Evolutionary conservation across 345 rosid genomes (phyloP).

Genomic region (Lepidium aucheri): DNA sequence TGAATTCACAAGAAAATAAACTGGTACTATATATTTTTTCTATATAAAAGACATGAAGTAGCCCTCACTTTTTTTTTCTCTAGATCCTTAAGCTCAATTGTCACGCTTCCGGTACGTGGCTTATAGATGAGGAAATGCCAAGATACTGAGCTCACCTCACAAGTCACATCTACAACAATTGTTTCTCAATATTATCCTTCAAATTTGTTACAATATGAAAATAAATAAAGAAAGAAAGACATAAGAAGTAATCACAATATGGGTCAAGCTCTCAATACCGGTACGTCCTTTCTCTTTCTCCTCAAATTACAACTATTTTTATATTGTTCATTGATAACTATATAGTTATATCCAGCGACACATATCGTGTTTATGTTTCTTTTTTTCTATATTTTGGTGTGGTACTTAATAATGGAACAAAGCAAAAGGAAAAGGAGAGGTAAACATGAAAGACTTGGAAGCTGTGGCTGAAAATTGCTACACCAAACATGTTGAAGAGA

Average conservation of each 20-base stretch:
- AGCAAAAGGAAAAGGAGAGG: constrained; percentile 36
- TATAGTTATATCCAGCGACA: neutral
- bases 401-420: neutral
- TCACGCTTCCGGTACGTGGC: constrained; percentile 24
- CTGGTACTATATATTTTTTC: neutral
- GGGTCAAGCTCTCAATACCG: constrained; percentile 30
- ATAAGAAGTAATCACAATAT: neutral
- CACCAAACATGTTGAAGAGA: constrained; percentile 19
- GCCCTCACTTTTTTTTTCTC: neutral
- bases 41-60: neutral
- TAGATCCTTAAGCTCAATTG: neutral
- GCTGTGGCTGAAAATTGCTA: constrained; percentile 33
- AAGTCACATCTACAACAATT: constrained; percentile 11
- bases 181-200: constrained; percentile 5
- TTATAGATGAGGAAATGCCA: constrained; percentile 12
- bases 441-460: constrained; percentile 37
- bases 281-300: constrained; percentile 15
- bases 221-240: neutral
- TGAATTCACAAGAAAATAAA: neutral
- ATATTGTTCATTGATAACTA: neutral
- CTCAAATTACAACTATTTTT: neutral
- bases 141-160: constrained; percentile 22
- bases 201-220: neutral
- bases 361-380: neutral
- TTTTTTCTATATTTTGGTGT: neutral